A percentile compares a stretch with the other conserved stretches of the same genome.
These are phyloP conservation scores for Plantago major DNA, from an alignment of 257 asterid genomes.

Conservation along the genomic window DNA sequence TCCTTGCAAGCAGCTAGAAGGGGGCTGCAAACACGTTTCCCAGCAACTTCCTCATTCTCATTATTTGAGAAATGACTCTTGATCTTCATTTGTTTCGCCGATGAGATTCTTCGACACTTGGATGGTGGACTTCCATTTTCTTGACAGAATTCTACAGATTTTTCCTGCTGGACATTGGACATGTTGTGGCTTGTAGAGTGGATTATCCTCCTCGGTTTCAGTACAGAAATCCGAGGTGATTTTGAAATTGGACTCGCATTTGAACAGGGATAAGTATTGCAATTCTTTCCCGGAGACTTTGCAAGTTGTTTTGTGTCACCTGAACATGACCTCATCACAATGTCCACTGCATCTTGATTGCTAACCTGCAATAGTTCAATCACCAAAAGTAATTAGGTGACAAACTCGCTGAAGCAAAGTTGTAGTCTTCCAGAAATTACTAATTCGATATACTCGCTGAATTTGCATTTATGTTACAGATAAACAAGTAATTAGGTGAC, in stretches of 20 bases:
- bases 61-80: slow-evolving; percentile 15
- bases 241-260: slow-evolving; percentile 35
- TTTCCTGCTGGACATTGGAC: slow-evolving; percentile 20
- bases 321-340: slow-evolving; percentile 44
- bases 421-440: too few species aligned
- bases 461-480: too few species aligned
- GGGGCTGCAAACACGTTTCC: slow-evolving; percentile 26
- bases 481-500: too few species aligned
- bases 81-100: slow-evolving; percentile 27
- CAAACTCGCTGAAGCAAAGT: too few species aligned
- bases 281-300: slow-evolving; percentile 20
- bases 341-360: slow-evolving; percentile 66
- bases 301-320: slow-evolving; percentile 23
- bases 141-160: slow-evolving; percentile 24
- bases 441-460: too few species aligned
- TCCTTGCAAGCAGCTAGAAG: slow-evolving; percentile 60
- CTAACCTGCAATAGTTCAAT: slow-evolving; percentile 37
- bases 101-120: slow-evolving; percentile 41
- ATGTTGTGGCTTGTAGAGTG: slow-evolving; percentile 23
- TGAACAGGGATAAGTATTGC: slow-evolving; percentile 19
- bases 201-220: slow-evolving; percentile 27
- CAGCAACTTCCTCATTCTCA: slow-evolving; percentile 31
- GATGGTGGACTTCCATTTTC: slow-evolving; percentile 54
- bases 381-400: not conserved
- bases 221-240: slow-evolving; percentile 30